Conservation (phyloP, 2,329 filamentous ascomycete genomes). For the Fonsecaea erecta region DNA sequence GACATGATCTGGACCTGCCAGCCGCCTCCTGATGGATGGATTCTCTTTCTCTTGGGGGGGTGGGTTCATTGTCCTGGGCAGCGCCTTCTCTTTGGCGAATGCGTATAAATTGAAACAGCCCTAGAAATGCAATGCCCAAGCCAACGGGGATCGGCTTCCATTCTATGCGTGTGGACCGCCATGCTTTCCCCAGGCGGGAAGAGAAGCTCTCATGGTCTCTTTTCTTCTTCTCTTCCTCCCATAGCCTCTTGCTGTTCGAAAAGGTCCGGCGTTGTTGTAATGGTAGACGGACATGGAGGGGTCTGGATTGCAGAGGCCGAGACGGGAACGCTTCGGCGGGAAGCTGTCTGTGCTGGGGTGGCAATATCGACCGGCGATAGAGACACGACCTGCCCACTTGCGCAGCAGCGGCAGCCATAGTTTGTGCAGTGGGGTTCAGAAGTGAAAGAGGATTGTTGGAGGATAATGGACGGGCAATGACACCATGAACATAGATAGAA, state of each 20-base stretch:
- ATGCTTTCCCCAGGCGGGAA: slow-evolving; percentile 61
- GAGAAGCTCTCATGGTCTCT: slow-evolving; percentile 60
- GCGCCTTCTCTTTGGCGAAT: slow-evolving; percentile 57
- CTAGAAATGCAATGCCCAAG: slow-evolving; percentile 82
- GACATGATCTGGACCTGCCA: slow-evolving; percentile 96
- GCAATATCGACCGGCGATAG: slow-evolving; percentile 28
- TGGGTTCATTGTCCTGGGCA: slow-evolving; percentile 51
- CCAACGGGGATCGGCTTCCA: slow-evolving; percentile 92
- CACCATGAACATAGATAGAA: background rate
- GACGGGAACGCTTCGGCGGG: slow-evolving; percentile 4
- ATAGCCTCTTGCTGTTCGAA: slow-evolving; percentile 48
- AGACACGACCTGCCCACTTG: slow-evolving; percentile 33
- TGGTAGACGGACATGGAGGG: slow-evolving; percentile 5
- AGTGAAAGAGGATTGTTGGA: background rate
- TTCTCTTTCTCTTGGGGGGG: slow-evolving; percentile 61
- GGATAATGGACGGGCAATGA: background rate
- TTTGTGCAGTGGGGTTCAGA: background rate
- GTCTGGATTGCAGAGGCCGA: background rate
- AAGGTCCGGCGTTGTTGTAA: slow-evolving; percentile 38
- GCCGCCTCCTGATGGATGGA: slow-evolving; percentile 76
- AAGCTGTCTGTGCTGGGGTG: background rate
- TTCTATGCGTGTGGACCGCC: slow-evolving; percentile 70
- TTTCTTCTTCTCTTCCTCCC: slow-evolving; percentile 44
- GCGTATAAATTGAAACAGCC: slow-evolving; percentile 81
- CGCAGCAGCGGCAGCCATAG: slow-evolving; percentile 20